Evolutionary conservation across 768 basidiomycete species (phyloP).

Genomic region (Amanita polypyramis): DNA sequence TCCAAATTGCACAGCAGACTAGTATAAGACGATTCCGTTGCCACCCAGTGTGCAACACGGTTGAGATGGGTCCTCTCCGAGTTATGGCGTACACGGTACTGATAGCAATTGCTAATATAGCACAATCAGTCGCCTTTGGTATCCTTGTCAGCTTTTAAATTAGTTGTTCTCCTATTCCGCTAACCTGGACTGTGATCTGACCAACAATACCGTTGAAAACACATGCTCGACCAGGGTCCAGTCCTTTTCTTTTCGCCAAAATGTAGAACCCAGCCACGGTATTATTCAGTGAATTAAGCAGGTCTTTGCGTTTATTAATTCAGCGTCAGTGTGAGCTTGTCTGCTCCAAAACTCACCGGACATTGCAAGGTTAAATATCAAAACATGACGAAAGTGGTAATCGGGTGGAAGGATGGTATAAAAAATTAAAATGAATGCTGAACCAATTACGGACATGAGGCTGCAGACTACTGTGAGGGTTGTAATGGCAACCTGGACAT

Average conservation of each 20-base stretch:
- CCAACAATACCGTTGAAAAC: constrained; percentile 9
- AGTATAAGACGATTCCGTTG: neutral
- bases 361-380: constrained; percentile 9
- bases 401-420: constrained; percentile 8
- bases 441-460: constrained; percentile 7
- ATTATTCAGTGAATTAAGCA: constrained; percentile 8
- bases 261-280: constrained; percentile 8
- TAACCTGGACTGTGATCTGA: constrained; percentile 10
- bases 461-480: constrained; percentile 4
- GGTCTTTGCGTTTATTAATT: constrained; percentile 3
- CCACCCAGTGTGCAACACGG: neutral
- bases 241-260: neutral
- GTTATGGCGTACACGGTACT: neutral
- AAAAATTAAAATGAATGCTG: constrained; percentile 9
- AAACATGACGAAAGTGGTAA: constrained; percentile 9
- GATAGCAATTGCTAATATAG: constrained; percentile 8
- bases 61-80: neutral
- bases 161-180: neutral
- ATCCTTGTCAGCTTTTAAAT: neutral
- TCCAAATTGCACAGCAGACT: constrained; percentile 1
- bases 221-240: constrained; percentile 5
- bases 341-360: constrained; percentile 1
- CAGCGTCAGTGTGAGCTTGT: neutral
- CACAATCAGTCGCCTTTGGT: constrained; percentile 7
- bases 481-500: neutral